These are phyloP conservation scores for Mycena indigotica DNA, from an alignment of 768 basidiomycete species.

Conservation along the genomic window DNA sequence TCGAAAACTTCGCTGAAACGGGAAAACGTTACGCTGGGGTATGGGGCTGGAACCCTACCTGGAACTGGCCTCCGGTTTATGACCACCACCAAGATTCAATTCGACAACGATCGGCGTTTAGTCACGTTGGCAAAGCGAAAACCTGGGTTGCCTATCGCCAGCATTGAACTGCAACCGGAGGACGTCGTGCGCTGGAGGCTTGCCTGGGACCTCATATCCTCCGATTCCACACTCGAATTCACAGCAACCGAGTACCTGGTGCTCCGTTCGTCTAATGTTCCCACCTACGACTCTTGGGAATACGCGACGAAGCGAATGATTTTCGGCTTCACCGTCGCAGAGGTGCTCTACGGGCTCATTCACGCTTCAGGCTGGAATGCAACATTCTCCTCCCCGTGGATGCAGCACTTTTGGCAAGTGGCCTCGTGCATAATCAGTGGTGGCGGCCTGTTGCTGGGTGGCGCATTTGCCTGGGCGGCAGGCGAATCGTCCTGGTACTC, in stretches of 20 bases:
- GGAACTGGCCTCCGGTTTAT: not conserved
- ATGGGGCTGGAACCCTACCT: not conserved
- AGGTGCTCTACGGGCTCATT: not conserved
- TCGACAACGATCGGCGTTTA: too few species aligned
- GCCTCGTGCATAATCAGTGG: not conserved
- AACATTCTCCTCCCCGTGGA: not conserved
- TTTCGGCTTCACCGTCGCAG: slow-evolving; percentile 2
- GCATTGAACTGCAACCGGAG: not conserved
- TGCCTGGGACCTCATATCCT: not conserved
- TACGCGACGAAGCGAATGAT: not conserved
- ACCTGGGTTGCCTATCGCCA: not conserved
- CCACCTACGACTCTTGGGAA: not conserved
- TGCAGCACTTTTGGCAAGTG: not conserved
- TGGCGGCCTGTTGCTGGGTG: slow-evolving; percentile 3
- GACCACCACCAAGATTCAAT: not conserved
- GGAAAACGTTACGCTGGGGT: not conserved
- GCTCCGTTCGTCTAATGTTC: not conserved
- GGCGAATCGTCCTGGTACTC: not conserved
- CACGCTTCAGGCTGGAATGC: slow-evolving; percentile 6
- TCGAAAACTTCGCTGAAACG: too few species aligned
- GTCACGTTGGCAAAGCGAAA: too few species aligned
- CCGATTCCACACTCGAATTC: not conserved
- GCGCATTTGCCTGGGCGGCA: not conserved
- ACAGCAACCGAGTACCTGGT: not conserved
- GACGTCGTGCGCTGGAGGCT: slow-evolving; percentile 1